Conservation (phyloP, 2,329 filamentous ascomycete genomes). For the Ophiosphaerella herpotricha region DNA sequence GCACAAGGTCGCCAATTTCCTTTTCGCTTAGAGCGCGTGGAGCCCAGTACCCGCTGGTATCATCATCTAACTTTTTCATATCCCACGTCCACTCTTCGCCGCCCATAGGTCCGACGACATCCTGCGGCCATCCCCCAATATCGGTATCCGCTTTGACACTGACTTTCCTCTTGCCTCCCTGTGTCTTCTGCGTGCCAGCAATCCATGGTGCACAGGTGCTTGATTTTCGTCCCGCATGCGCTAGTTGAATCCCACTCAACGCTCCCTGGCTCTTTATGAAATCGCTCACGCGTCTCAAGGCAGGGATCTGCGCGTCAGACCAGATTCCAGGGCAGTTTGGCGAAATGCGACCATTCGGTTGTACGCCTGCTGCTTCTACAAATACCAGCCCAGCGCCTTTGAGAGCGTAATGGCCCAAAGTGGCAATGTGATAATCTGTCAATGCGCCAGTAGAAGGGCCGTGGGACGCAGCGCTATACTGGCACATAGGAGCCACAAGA, state of each 20-base stretch:
- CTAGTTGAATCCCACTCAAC: conserved; percentile 40
- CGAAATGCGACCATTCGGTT: conserved; percentile 41
- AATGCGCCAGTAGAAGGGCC: conserved; percentile 44
- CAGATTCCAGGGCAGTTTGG: conserved; percentile 46
- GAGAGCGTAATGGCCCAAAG: conserved; percentile 46
- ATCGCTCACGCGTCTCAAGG: conserved; percentile 37
- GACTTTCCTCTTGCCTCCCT: conserved; percentile 29
- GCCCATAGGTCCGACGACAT: conserved; percentile 46
- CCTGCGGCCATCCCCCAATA: conserved; percentile 40
- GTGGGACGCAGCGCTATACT: conserved; percentile 37
- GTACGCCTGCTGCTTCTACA: conserved; percentile 45
- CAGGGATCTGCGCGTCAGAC: conserved; percentile 44
- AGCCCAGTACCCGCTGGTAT: conserved; percentile 42
- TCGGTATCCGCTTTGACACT: conserved; percentile 33
- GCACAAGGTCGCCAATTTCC: conserved; percentile 46
- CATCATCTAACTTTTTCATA: conserved; percentile 33
- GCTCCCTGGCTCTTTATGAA: conserved; percentile 43
- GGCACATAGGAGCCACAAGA: conserved; percentile 47
- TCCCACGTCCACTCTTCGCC: conserved; percentile 49
- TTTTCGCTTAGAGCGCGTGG: conserved; percentile 43
- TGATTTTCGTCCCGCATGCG: conserved; percentile 43
- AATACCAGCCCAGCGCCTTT: conserved; percentile 44
- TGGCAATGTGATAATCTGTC: conserved; percentile 47
- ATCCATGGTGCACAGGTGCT: conserved; percentile 42
- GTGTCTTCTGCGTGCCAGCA: conserved; percentile 17